Evolutionary conservation across 1,284 basidiomycete genomes (phyloP).

Genomic region (Cystobasidium sp.): DNA sequence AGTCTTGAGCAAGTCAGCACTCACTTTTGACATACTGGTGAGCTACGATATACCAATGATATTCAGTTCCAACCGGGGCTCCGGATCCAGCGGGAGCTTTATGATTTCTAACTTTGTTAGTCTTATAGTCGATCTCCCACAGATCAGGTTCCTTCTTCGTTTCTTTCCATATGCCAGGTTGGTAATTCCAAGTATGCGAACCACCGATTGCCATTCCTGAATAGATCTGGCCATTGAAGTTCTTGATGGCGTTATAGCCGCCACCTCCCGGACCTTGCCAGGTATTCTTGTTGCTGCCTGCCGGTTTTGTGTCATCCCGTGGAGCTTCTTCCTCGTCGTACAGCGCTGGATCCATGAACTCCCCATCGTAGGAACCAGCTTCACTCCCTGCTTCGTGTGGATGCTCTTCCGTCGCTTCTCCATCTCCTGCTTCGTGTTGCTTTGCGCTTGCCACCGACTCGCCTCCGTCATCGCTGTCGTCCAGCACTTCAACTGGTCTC

Average conservation of each 20-base stretch:
- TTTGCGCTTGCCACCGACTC: background rate
- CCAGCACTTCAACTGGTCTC: background rate
- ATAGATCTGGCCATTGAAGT: conserved; percentile 38
- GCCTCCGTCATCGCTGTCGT: background rate
- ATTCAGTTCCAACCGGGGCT: conserved; percentile 42
- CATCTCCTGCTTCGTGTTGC: background rate
- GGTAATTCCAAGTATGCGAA: conserved; percentile 42
- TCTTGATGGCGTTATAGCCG: conserved; percentile 38
- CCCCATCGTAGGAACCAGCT: conserved; percentile 1
- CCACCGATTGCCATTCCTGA: conserved; percentile 37
- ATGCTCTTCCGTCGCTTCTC: no score
- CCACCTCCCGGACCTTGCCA: background rate
- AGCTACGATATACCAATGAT: conserved; percentile 40
- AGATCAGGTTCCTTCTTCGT: conserved; percentile 44
- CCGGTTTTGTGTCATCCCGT: background rate
- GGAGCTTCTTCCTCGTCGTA: conserved; percentile 32
- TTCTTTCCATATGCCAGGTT: conserved; percentile 43
- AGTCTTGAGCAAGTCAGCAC: background rate
- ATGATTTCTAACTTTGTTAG: conserved; percentile 41
- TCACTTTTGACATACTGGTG: conserved; percentile 43
- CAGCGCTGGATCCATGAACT: conserved; percentile 28
- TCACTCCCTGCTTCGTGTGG: background rate
- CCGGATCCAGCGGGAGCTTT: conserved; percentile 37
- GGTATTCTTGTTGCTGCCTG: background rate
- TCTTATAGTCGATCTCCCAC: conserved; percentile 43